A percentile compares a stretch with the other conserved stretches of the same genome.
Conservation (phyloP, 2,329 filamentous ascomycete genomes). For the Chaetomium sp. region DNA sequence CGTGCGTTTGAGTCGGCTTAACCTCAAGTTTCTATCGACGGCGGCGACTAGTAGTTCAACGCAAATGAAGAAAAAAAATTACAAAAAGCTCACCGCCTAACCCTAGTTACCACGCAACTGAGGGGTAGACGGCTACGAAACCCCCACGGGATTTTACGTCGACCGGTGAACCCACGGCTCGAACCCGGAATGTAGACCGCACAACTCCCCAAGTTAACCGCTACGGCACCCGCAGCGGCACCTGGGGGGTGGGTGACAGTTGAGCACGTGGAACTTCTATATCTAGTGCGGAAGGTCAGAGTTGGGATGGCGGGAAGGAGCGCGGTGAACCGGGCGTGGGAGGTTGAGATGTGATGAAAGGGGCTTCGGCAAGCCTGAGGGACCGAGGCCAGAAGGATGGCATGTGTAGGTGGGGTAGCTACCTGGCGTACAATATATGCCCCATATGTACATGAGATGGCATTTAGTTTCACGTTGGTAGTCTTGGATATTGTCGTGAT, state of each 20-base stretch:
- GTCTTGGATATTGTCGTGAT: too few relatives aligned
- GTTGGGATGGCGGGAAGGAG: background rate
- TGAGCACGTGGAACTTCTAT: background rate
- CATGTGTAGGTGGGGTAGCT: background rate
- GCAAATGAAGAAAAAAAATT: background rate
- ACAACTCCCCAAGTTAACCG: background rate
- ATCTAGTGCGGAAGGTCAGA: background rate
- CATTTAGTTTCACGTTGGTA: too few relatives aligned
- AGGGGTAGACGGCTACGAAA: background rate
- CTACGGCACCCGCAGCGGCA: background rate
- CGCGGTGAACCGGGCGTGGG: background rate
- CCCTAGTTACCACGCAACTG: slow-evolving; percentile 1
- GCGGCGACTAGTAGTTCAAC: background rate
- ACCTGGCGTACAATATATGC: too few relatives aligned
- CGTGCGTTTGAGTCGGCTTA: too few relatives aligned
- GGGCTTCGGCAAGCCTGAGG: background rate
- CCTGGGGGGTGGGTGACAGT: background rate
- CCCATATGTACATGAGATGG: too few relatives aligned
- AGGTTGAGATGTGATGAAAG: background rate
- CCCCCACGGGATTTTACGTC: background rate
- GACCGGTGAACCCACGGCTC: background rate
- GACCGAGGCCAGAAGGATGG: background rate
- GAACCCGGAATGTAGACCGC: background rate
- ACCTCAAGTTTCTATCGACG: too few relatives aligned
- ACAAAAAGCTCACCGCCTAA: background rate